phyloP scores from a whole-genome alignment of 371 early-diverging fungal genomes.

The Mortierella sp. region DNA sequence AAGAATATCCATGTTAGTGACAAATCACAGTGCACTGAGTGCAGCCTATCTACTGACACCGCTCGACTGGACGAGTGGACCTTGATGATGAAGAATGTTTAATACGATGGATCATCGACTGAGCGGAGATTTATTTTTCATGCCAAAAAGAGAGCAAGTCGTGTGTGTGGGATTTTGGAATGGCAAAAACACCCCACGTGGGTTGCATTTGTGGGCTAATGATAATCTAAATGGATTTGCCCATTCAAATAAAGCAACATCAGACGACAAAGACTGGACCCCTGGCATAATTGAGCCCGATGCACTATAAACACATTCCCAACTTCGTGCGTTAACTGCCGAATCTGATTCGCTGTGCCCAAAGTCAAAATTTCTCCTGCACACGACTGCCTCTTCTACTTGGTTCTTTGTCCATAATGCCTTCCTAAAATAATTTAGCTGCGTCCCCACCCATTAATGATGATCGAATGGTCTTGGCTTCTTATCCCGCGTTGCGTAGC shows the following conservation, averaged over 20 bases:
- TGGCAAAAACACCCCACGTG: conserved; percentile 3
- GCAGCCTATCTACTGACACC: no score
- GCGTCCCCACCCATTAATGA: no score
- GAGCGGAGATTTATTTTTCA: not conserved
- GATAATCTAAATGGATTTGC: not conserved
- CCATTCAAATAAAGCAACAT: not conserved
- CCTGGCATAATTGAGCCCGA: not conserved
- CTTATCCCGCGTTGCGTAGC: no score
- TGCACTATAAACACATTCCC: conserved; percentile 7
- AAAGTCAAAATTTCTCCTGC: not conserved
- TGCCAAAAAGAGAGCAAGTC: conserved; percentile 4
- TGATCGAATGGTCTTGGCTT: no score
- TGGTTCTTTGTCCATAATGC: no score
- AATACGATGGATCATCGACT: not conserved
- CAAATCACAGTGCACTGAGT: no score
- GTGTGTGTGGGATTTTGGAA: not conserved
- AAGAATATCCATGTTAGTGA: no score
- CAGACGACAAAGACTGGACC: not conserved
- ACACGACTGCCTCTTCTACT: no score
- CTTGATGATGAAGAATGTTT: no score
- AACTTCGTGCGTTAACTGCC: conserved; percentile 7
- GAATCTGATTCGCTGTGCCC: conserved; percentile 20
- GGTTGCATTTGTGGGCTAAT: conserved; percentile 1
- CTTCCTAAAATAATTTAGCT: no score
- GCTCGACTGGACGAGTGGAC: no score